Conservation (phyloP, 371 early-diverging fungal genomes). For the Gilbertella persicaria region DNA sequence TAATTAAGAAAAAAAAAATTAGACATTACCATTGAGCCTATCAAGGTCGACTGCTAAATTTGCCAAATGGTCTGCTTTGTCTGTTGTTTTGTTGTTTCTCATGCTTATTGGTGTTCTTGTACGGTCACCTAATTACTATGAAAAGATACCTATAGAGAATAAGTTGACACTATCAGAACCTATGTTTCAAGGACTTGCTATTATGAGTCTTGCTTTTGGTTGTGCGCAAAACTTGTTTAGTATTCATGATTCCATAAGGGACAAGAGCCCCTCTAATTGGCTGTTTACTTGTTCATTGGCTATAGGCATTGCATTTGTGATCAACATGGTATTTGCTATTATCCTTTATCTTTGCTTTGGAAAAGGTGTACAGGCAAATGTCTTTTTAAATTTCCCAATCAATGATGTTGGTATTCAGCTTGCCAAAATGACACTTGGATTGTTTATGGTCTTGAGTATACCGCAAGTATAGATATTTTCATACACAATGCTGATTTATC, state of each 20-base stretch:
- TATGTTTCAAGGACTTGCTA: conserved; percentile 47
- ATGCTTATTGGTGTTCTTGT: conserved; percentile 45
- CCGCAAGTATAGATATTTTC: conserved; percentile 31
- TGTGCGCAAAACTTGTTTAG: conserved; percentile 56
- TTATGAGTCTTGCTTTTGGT: conserved; percentile 55
- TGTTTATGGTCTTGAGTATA: conserved; percentile 52
- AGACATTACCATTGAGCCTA: conserved; percentile 52
- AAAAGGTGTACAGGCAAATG: conserved; percentile 47
- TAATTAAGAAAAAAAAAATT: background rate
- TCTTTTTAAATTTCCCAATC: conserved; percentile 53
- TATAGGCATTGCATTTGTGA: conserved; percentile 36
- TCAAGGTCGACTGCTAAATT: conserved; percentile 52
- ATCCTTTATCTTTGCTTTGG: conserved; percentile 58
- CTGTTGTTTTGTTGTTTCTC: conserved; percentile 45
- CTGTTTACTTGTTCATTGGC: conserved; percentile 38
- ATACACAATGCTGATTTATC: background rate
- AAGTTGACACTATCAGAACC: conserved; percentile 8
- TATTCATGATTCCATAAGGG: conserved; percentile 39
- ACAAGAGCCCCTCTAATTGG: conserved; percentile 45
- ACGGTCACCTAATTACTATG: conserved; percentile 44
- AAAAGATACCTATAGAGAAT: background rate
- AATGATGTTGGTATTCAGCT: conserved; percentile 49
- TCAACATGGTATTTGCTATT: conserved; percentile 55
- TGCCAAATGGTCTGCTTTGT: conserved; percentile 48
- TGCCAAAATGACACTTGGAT: conserved; percentile 45